These are phyloP conservation scores for Schwanniomyces polymorphus DNA, from an alignment of 805 yeast species.

Conservation along the genomic window DNA sequence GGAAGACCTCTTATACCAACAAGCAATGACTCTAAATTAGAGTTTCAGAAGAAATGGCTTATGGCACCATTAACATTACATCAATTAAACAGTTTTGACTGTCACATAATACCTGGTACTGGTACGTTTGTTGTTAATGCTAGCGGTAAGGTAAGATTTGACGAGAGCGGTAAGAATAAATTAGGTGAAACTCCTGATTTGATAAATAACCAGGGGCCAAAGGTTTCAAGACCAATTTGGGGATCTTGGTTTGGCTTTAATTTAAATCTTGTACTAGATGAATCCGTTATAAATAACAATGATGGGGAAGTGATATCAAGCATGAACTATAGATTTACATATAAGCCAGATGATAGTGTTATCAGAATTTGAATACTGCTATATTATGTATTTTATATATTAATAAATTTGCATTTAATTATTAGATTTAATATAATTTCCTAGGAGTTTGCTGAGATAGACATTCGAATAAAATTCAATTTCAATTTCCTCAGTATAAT, in stretches of 20 bases:
- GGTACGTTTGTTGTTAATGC: constrained; percentile 52
- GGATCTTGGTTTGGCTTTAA: constrained; percentile 72
- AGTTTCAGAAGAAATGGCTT: constrained; percentile 62
- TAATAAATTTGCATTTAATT: neutral
- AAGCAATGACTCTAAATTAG: constrained; percentile 33
- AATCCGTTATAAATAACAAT: constrained; percentile 31
- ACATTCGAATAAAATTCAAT: constrained; percentile 26
- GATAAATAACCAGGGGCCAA: constrained; percentile 17
- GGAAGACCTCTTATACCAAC: constrained; percentile 51
- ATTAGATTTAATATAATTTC: constrained; percentile 23
- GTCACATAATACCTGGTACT: constrained; percentile 68
- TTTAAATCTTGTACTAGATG: constrained; percentile 60
- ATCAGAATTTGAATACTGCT: constrained; percentile 18
- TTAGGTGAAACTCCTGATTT: constrained; percentile 65
- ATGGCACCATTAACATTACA: constrained; percentile 59
- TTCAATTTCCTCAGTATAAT: constrained; percentile 16
- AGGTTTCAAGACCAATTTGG: constrained; percentile 52
- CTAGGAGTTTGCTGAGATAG: constrained; percentile 35
- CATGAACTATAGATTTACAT: constrained; percentile 66
- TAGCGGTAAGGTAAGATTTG: constrained; percentile 67
- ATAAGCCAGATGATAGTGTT: constrained; percentile 54
- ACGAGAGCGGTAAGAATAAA: constrained; percentile 70
- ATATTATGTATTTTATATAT: neutral
- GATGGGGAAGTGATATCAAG: constrained; percentile 54
- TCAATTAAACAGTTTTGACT: constrained; percentile 60